Conservation (phyloP, 202 grass and related monocot genomes). For the Saccharum hybrid region DNA sequence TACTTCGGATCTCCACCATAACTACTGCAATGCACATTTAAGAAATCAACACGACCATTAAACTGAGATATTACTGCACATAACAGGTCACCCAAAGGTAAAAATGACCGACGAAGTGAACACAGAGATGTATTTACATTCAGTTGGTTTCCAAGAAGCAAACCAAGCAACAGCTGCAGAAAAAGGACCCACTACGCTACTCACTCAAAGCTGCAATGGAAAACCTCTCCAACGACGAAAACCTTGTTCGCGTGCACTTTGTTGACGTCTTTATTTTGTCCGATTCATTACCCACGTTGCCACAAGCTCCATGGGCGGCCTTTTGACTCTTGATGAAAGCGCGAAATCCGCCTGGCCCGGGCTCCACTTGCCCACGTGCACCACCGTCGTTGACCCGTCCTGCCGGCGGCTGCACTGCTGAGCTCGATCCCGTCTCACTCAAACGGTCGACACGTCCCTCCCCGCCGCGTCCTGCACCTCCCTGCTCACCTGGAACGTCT, state of each 20-base stretch:
- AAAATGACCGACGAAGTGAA: not conserved
- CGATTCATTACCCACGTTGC: not conserved
- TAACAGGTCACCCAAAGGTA: not conserved
- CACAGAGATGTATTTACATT: not conserved
- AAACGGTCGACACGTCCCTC: constrained; percentile 42
- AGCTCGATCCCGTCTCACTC: not conserved
- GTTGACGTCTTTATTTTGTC: not conserved
- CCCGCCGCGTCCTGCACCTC: constrained; percentile 41
- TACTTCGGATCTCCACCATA: too few relatives aligned
- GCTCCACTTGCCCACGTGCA: not conserved
- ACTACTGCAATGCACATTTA: too few relatives aligned
- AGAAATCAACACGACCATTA: too few relatives aligned
- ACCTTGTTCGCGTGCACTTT: not conserved
- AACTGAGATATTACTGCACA: not conserved
- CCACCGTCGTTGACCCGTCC: constrained; percentile 30
- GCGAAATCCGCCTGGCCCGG: not conserved
- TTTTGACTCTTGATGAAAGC: not conserved
- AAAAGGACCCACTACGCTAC: not conserved
- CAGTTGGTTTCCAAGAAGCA: not conserved
- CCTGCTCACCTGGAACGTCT: constrained; percentile 54
- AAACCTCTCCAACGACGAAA: not conserved
- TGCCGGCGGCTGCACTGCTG: not conserved
- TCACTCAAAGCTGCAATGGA: not conserved
- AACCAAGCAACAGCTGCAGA: not conserved
- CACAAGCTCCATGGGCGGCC: too few relatives aligned